These are phyloP conservation scores for Cenococcum geophilum DNA, from an alignment of 495 filamentous ascomycete genomes.

Conservation along the genomic window DNA sequence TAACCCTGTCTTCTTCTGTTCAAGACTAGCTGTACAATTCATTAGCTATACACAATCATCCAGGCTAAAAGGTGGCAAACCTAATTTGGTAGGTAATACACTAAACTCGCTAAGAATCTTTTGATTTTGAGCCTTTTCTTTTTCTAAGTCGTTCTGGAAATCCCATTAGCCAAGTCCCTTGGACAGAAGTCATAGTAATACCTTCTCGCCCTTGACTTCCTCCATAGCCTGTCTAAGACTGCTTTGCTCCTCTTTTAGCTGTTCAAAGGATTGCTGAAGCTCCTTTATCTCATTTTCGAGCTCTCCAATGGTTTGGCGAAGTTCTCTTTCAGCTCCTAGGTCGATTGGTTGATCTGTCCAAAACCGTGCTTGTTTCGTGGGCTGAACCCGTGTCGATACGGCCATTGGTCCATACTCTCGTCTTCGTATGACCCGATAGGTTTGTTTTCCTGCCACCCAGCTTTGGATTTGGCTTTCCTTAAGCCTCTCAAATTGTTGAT, in stretches of 20 bases:
- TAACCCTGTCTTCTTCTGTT: not conserved
- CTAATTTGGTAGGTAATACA: slow-evolving; percentile 53
- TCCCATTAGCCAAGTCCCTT: no score
- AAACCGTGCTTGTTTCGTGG: slow-evolving; percentile 49
- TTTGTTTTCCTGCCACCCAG: slow-evolving; percentile 58
- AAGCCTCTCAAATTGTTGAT: slow-evolving; percentile 57
- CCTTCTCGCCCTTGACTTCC: not conserved
- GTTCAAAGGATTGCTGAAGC: not conserved
- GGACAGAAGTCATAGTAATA: not conserved
- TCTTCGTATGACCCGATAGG: slow-evolving; percentile 56
- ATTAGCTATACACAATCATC: slow-evolving; percentile 2
- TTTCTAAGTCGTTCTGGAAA: slow-evolving; percentile 35
- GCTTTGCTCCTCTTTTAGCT: slow-evolving; percentile 26
- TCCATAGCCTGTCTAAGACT: slow-evolving; percentile 35
- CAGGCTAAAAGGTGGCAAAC: not conserved
- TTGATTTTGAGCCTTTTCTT: slow-evolving; percentile 54
- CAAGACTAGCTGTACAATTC: not conserved
- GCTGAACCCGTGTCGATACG: slow-evolving; percentile 55
- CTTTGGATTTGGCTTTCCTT: slow-evolving; percentile 46
- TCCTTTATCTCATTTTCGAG: slow-evolving; percentile 2
- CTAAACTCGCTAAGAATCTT: slow-evolving; percentile 54
- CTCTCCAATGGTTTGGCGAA: slow-evolving; percentile 36
- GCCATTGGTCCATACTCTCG: slow-evolving; percentile 68
- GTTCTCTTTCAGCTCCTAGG: slow-evolving; percentile 47
- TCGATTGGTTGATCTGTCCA: slow-evolving; percentile 81